These are phyloP conservation scores for Termitomyces sp. DNA, from an alignment of 768 basidiomycete species.

Conservation along the genomic window DNA sequence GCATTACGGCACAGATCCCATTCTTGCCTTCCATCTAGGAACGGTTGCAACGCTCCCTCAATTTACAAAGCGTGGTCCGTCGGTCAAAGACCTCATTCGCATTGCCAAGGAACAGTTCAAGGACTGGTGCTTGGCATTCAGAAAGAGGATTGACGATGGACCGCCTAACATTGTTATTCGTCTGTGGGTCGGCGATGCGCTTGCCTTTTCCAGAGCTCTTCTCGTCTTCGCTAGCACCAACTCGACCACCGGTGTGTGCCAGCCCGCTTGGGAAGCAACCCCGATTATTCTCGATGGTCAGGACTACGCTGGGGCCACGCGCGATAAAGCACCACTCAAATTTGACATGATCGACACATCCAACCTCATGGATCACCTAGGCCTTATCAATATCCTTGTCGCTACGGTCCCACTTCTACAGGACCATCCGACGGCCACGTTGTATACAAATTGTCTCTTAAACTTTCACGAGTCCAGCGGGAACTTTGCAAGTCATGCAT, in stretches of 20 bases:
- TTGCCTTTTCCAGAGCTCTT: slow-evolving; percentile 34
- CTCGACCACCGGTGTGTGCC: slow-evolving; percentile 23
- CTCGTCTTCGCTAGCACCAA: slow-evolving; percentile 14
- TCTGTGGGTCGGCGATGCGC: slow-evolving; percentile 35
- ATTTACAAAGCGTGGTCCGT: slow-evolving; percentile 14
- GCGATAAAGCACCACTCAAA: slow-evolving; percentile 22
- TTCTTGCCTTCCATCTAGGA: slow-evolving; percentile 34
- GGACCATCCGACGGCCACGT: slow-evolving; percentile 20
- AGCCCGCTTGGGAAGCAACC: slow-evolving; percentile 28
- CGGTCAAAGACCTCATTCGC: slow-evolving; percentile 19
- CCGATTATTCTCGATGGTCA: slow-evolving; percentile 25
- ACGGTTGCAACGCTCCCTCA: slow-evolving; percentile 20
- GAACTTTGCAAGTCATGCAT: slow-evolving; percentile 27
- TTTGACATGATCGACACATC: slow-evolving; percentile 49
- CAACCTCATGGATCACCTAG: slow-evolving; percentile 44
- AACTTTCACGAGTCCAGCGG: slow-evolving; percentile 16
- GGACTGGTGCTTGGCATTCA: slow-evolving; percentile 27
- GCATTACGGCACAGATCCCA: slow-evolving; percentile 41
- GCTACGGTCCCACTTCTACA: slow-evolving; percentile 33
- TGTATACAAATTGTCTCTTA: slow-evolving; percentile 41
- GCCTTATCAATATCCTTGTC: slow-evolving; percentile 39
- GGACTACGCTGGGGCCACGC: slow-evolving; percentile 22
- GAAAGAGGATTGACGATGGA: slow-evolving; percentile 5
- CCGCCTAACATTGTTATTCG: slow-evolving; percentile 25
- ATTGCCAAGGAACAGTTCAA: slow-evolving; percentile 29